Evolutionary conservation across 2,329 filamentous ascomycete species (phyloP).

Genomic region (Neopestalotiopsis sp.): DNA sequence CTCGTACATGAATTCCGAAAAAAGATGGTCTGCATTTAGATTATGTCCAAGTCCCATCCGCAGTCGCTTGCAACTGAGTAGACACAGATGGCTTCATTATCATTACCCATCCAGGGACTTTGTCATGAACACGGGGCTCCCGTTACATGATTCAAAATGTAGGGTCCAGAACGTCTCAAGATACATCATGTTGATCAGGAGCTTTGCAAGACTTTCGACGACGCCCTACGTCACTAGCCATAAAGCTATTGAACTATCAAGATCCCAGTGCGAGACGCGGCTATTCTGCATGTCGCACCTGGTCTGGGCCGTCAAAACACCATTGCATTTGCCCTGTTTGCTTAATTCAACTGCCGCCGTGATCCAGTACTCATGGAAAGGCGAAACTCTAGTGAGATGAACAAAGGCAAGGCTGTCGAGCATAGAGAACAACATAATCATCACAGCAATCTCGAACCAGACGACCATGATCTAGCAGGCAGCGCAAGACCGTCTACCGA

Average conservation of each 20-base stretch:
- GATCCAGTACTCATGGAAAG: no score
- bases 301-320: background rate
- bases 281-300: background rate
- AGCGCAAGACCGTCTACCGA: background rate
- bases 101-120: background rate
- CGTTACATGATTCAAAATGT: background rate
- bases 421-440: background rate
- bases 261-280: background rate
- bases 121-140: background rate
- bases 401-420: background rate
- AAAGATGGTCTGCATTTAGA: background rate
- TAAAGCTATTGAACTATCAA: background rate
- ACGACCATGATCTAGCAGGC: background rate
- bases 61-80: background rate
- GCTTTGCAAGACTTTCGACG: background rate
- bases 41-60: background rate
- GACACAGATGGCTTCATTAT: background rate
- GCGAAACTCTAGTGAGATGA: background rate
- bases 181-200: background rate
- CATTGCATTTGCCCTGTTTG: background rate
- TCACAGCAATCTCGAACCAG: background rate
- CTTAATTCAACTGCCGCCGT: no score
- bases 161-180: background rate
- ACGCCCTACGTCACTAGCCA: background rate
- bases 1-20: background rate